Conservation (phyloP, 139 green algal genomes). For the Ettlia oleoabundans region DNA sequence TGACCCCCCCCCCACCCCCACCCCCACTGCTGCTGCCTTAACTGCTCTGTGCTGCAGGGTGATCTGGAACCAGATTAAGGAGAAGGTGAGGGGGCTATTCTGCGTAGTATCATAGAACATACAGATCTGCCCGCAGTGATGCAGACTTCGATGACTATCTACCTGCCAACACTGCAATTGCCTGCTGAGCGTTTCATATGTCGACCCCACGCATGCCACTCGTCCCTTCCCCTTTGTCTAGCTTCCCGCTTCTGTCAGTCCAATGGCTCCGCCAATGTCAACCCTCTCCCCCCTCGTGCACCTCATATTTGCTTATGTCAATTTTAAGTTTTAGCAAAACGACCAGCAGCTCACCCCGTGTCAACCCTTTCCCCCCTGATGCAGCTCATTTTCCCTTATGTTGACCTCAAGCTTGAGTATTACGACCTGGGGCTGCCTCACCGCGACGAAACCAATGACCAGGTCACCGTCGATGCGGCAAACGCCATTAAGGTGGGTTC, state of each 20-base stretch:
- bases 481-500: constrained; percentile 75
- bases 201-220: too few relatives aligned
- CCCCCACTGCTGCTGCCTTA: constrained; percentile 7
- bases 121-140: not conserved
- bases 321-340: not conserved
- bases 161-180: not conserved
- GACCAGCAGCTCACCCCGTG: not conserved
- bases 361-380: not conserved
- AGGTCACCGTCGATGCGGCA: constrained; percentile 88
- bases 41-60: not conserved
- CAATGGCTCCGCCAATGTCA: not conserved
- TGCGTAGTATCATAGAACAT: not conserved
- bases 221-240: too few relatives aligned
- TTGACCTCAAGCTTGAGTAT: constrained; percentile 95
- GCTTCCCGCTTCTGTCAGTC: too few relatives aligned
- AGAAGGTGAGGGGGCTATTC: constrained; percentile 15
- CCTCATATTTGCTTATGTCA: not conserved
- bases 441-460: constrained; percentile 83
- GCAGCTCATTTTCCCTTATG: constrained; percentile 93
- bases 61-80: constrained; percentile 42
- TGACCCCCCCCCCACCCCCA: not conserved
- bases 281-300: not conserved
- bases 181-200: too few relatives aligned
- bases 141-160: not conserved
- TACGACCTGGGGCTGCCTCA: constrained; percentile 91